Evolutionary conservation across 176 grass and related monocot species (phyloP), one percentile per base, ranked within the genome.

Genomic region (Urochloa ruziziensis): DNA sequence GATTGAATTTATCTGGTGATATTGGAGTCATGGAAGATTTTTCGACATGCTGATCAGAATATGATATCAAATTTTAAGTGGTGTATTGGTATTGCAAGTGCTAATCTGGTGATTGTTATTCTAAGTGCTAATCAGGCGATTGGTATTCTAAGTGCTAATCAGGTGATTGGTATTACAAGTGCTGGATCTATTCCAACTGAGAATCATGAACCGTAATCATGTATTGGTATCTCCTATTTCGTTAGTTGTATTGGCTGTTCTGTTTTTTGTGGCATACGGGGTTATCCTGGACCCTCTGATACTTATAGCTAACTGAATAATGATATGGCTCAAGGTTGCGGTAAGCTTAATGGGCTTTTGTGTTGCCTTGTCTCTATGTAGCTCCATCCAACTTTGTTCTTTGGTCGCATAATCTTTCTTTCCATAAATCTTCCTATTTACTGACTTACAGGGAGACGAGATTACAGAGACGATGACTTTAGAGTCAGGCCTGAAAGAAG

Each of bases 401-500:
- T 46, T 9, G 60, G 63, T 73, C 40, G 2, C 23, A 49, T 46
- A 54, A 37, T 27, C 15, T 59, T 83, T 84, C 57, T 36, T 88
- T 87, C 7, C 65, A 40, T 79, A 79, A 79, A 79, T 29, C 3
- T 1, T 62, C 51, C 40, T 36, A 10, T 59, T 77, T 77, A 57
- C 12, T 81, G 35, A 73, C 68, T 19, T 86, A 29, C 52, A 97
- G 94, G 94, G 67, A 75, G 91, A 51, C 84, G 81, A 19, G 94
- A 97, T 35, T 48, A 85, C 85, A 91, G 89, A 87, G 82, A 65
- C 85, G 62, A 75, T 58, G 91, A 97, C 42, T 80, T 97, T 58
- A 94, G 94, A 78, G 86, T 75, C 68, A 94, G 80, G 73, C 84
- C 86, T 88, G 89, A 91, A 63, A 94, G 94, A 89, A 97, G 88